phyloP scores from a whole-genome alignment of 2,329 filamentous ascomycete species.

The Phyllosticta paracitricarpa region DNA sequence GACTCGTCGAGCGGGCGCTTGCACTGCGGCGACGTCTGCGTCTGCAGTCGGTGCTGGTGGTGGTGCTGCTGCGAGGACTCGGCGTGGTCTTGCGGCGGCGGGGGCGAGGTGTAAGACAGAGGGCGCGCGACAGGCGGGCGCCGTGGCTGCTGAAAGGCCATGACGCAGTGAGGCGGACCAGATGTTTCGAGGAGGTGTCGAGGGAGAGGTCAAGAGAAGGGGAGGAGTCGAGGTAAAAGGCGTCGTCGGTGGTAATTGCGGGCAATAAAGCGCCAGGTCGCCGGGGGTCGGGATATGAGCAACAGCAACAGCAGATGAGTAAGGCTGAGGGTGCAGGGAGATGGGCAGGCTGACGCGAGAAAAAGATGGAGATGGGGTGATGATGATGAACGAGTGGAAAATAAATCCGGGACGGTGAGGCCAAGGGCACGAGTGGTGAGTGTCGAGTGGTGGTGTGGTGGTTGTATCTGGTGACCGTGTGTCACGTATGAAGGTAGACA shows the following conservation, averaged over 20 bases:
- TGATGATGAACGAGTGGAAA: neutral
- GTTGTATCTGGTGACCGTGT: neutral
- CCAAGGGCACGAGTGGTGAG: neutral
- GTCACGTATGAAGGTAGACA: neutral
- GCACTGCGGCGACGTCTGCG: slow-evolving; percentile 25
- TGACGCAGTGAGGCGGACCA: slow-evolving; percentile 12
- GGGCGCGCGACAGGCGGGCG: slow-evolving; percentile 25
- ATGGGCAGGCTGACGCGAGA: neutral
- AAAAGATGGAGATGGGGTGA: neutral
- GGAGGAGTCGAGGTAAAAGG: neutral
- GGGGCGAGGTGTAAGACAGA: slow-evolving; percentile 23
- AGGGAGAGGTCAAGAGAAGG: neutral
- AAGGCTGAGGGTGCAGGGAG: neutral
- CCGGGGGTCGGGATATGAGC: slow-evolving; percentile 1
- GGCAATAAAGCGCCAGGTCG: neutral
- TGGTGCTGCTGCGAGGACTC: slow-evolving; percentile 11
- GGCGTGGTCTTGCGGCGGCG: slow-evolving; percentile 7
- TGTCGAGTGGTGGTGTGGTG: neutral
- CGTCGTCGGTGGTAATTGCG: neutral
- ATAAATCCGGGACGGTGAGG: neutral
- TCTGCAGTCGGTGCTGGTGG: too few relatives aligned
- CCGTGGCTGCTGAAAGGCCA: slow-evolving; percentile 31
- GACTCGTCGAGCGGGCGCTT: slow-evolving; percentile 54
- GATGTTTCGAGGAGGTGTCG: neutral
- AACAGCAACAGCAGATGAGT: slow-evolving; percentile 6